Percentiles rank a stretch among this genome's conserved stretches.
These are phyloP conservation scores for Suhomyces sp. DNA, from an alignment of 805 yeast genomes.

Conservation along the genomic window DNA sequence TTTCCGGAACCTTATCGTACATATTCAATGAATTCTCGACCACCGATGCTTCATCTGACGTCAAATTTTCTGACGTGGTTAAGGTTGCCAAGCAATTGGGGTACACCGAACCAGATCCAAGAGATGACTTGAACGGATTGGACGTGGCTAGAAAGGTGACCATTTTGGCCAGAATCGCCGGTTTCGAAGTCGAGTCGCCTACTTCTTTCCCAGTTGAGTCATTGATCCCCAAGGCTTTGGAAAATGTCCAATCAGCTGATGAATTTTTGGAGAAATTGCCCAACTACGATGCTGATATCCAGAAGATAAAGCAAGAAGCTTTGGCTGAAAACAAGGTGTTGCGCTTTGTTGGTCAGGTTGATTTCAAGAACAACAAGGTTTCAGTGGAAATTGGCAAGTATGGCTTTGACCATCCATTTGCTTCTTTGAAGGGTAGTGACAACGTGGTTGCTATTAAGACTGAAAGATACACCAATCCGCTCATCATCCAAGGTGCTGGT, in stretches of 20 bases:
- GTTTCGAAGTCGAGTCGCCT: slow-evolving; percentile 80
- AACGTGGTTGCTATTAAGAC: slow-evolving; percentile 91
- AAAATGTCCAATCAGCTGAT: slow-evolving; percentile 63
- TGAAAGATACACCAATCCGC: slow-evolving; percentile 87
- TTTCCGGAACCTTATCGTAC: slow-evolving; percentile 93
- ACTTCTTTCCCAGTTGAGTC: slow-evolving; percentile 92
- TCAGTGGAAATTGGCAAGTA: slow-evolving; percentile 89
- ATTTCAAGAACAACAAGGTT: slow-evolving; percentile 63
- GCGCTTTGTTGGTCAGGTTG: slow-evolving; percentile 91
- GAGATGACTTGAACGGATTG: slow-evolving; percentile 96
- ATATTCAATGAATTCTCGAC: slow-evolving; percentile 92
- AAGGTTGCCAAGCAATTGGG: slow-evolving; percentile 85
- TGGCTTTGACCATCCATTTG: slow-evolving; percentile 89
- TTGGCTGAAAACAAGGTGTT: slow-evolving; percentile 80
- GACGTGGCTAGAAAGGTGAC: slow-evolving; percentile 99
- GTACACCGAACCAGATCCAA: slow-evolving; percentile 98
- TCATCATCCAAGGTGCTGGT: slow-evolving; percentile 97
- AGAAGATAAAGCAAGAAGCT: slow-evolving; percentile 75
- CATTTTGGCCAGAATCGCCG: slow-evolving; percentile 89
- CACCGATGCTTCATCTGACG: slow-evolving; percentile 49
- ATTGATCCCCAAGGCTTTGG: slow-evolving; percentile 84
- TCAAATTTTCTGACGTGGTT: slow-evolving; percentile 88
- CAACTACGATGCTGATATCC: slow-evolving; percentile 75
- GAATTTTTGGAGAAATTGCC: slow-evolving; percentile 84
- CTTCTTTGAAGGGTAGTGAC: slow-evolving; percentile 92